Evolutionary conservation across 441 rosid genomes (phyloP).

Genomic region (Croton setiger): DNA sequence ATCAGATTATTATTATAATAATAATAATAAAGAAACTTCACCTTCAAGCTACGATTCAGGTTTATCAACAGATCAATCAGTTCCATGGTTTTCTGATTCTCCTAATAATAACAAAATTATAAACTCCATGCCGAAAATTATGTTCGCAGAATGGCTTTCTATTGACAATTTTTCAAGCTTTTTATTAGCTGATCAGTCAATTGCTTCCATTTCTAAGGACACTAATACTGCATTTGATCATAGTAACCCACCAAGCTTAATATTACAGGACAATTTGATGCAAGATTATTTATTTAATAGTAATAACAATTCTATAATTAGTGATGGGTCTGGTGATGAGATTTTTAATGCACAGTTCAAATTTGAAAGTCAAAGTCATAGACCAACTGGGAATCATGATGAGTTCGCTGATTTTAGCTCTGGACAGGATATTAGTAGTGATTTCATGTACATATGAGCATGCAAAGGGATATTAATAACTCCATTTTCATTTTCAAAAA

Average conservation of each 20-base stretch:
- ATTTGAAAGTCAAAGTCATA: constrained; percentile 36
- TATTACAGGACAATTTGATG: constrained; percentile 25
- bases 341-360: constrained; percentile 42
- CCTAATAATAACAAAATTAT: constrained; percentile 16
- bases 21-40: constrained; percentile 28
- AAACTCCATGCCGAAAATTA: constrained; percentile 43
- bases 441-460: not conserved
- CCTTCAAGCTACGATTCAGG: constrained; percentile 24
- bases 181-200: constrained; percentile 11
- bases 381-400: constrained; percentile 30
- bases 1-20: constrained; percentile 25
- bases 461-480: not conserved
- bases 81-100: constrained; percentile 25
- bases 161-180: constrained; percentile 28
- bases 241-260: not conserved
- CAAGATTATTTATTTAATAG: constrained; percentile 25
- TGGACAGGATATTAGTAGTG: constrained; percentile 31
- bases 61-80: constrained; percentile 21
- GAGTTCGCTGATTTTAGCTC: constrained; percentile 33
- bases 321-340: constrained; percentile 29
- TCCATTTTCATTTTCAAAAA: too few relatives aligned
- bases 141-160: constrained; percentile 79
- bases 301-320: constrained; percentile 13
- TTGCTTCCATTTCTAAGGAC: constrained; percentile 22
- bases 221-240: constrained; percentile 5